These are phyloP conservation scores for Chamaenerion angustifolium DNA, from an alignment of 345 rosid species.

Conservation along the genomic window DNA sequence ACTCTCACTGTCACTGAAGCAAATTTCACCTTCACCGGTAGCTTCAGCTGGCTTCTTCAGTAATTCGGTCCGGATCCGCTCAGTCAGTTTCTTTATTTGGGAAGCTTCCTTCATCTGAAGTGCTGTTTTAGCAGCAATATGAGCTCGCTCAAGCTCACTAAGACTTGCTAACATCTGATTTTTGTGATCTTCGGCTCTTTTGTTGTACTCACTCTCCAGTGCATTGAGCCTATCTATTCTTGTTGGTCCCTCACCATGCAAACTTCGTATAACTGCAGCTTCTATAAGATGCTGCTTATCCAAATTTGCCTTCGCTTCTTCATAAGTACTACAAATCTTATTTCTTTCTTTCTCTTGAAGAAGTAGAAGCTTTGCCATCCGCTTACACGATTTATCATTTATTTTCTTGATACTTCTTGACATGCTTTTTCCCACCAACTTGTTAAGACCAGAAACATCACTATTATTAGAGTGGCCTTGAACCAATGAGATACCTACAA, in stretches of 20 bases:
- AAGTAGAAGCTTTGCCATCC: constrained; percentile 25
- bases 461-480: constrained; percentile 20
- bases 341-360: constrained; percentile 33
- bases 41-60: constrained; percentile 11
- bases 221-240: constrained; percentile 29
- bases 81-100: constrained; percentile 31
- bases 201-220: constrained; percentile 32
- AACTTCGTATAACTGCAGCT: constrained; percentile 34
- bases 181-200: constrained; percentile 27
- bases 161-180: constrained; percentile 18
- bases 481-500: constrained; percentile 12
- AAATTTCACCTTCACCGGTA: constrained; percentile 7
- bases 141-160: constrained; percentile 27
- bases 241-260: constrained; percentile 18
- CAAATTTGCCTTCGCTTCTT: constrained; percentile 30
- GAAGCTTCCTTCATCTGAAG: constrained; percentile 27
- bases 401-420: constrained; percentile 31
- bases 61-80: constrained; percentile 34
- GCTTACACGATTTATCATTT: constrained; percentile 35
- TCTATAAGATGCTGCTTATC: constrained; percentile 32
- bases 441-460: constrained; percentile 12
- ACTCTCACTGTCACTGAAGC: constrained; percentile 1
- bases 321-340: constrained; percentile 21
- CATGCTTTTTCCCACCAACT: constrained; percentile 22
- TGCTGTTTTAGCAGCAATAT: constrained; percentile 25